Base-by-base conservation (phyloP, 2,329 filamentous ascomycete genomes). In the Polychaeton citri region DNA sequence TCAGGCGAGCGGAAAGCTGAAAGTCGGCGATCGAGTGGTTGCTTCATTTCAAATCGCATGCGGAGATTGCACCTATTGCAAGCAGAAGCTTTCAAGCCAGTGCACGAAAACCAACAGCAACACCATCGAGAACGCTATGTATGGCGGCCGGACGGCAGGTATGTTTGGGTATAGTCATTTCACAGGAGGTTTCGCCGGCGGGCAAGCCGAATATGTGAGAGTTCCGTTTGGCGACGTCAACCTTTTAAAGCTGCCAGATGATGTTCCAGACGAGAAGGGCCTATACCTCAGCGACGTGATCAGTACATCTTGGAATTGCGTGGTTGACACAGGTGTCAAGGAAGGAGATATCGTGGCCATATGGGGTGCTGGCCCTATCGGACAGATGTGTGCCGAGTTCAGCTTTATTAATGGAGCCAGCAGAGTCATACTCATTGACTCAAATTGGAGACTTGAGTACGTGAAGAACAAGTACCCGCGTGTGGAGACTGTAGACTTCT, bases 361-460 rank as follows among this genome's bases (percentile, higher is more conserved):
- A 41, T 93, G 83, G 74, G 85, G 84, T n/a, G 82, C 79, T 0
- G 85, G 85, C 0, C 86, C 84, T 0, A 82, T 93, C 35, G 85
- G 86, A 0, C 82, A 83, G 36, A 92, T 88, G 61, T 74, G 70
- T 2, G 81, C 78, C 1, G 66, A 76, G 28, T 78, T 76, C 54
- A 63, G 78, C 0, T 65, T 83, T 38, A 61, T 74, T n/a, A 75
- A 85, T 37, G 82, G 82, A 6, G 85, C 85, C 0, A 69, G 62
- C 32, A 72, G 81, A 41, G 69, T 93, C 42, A 87, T 92, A 46
- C 71, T 87, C 42, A 77, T 93, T 45, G 86, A 93, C 52, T 73
- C 72, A 3, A 82, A 75, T 33, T 76, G 73, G 59, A 69, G 85
- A 1, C 64, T 92, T 4, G 73, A 79, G 2, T 84, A 71, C 45